Base-by-base conservation (phyloP, 2,329 filamentous ascomycete genomes). In the Diaporthe australafricana region DNA sequence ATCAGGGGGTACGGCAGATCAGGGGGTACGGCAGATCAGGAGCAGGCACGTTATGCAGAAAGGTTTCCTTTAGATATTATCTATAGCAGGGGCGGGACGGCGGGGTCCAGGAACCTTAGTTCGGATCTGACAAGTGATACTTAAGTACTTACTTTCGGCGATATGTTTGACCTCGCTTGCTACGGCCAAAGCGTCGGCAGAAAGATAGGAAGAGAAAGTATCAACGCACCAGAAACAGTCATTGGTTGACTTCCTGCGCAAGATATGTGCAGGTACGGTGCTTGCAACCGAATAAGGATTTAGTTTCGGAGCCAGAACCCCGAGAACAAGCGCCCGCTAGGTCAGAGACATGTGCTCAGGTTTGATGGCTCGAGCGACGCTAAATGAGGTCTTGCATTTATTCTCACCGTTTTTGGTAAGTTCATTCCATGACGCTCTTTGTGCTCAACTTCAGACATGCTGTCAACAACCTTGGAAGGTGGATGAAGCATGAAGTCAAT, bases 351-450 rank as follows among this genome's bases (percentile, higher is more conserved):
- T 62, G 57, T 32, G 40, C 25, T 62, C 55, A 42, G 55, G 27
- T 42, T 27, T 20, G 40, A 47, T 32, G 25, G 57, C 40, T 40
- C 40, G 57, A 62, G 27, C 57, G 40, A 47, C 57, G 57, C 57
- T 62, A 62, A 11, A 20, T n/a, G 17, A 47, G 14, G 11, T 8
- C 4, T 25, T n/a, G 17, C 25, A 47, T 14, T 6, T 22, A 20
- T n/a, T 25, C 11, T 62, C 25, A 14, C 57, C 20, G 57, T 62
- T 47, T 62, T 62, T 17, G 57, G 57, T n/a, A 47, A 62, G 57
- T 40, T 62, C 40, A 14, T n/a, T 32, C 27, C 11, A n/a, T 62
- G 25, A 22, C n/a, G 11, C 17, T 47, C n/a, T 47, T 42, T 62
- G 16, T 47, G 25, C n/a, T 47, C 30, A 8, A 62, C 40, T n/a